Percentiles rank a stretch among this genome's conserved stretches.
Conservation (phyloP, 768 basidiomycete genomes). For the Boletus subparvulus region DNA sequence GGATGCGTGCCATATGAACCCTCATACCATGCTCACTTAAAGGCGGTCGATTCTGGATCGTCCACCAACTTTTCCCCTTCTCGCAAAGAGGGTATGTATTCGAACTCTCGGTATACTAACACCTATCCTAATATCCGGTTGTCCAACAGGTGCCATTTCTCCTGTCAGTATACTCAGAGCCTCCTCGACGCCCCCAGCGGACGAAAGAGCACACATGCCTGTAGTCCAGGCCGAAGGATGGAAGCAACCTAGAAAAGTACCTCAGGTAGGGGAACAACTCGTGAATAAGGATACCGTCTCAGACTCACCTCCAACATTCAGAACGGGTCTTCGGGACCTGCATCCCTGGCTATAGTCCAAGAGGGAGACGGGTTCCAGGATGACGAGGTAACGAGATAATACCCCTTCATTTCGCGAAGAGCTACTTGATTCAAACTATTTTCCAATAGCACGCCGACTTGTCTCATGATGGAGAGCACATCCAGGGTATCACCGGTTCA, state of each 20-base stretch:
- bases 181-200: background rate
- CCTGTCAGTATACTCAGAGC: too few species aligned
- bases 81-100: background rate
- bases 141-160: background rate
- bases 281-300: too few species aligned
- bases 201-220: background rate
- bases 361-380: background rate
- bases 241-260: too few species aligned
- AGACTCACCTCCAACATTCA: background rate
- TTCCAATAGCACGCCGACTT: background rate
- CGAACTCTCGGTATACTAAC: background rate
- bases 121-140: background rate
- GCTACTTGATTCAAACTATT: background rate
- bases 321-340: background rate
- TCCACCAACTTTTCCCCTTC: background rate
- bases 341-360: background rate
- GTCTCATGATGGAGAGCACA: too few species aligned
- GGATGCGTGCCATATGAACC: too few species aligned
- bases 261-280: too few species aligned
- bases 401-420: background rate
- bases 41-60: background rate
- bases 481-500: background rate
- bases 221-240: background rate
- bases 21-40: background rate
- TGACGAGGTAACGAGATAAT: background rate